Base-by-base conservation (phyloP, 2,329 filamentous ascomycete species). In the Neocucurbitaria cava region DNA sequence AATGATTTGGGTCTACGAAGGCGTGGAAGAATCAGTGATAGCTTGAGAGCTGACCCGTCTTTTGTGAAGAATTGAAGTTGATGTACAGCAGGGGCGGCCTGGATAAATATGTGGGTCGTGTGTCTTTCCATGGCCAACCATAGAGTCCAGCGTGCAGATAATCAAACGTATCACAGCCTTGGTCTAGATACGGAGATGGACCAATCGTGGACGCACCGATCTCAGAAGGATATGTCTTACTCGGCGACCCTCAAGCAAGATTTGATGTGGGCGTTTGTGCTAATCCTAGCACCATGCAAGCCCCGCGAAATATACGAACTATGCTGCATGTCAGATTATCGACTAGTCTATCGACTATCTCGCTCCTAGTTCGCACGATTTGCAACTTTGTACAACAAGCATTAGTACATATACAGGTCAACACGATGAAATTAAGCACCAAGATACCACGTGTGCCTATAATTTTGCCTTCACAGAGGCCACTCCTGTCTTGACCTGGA, bases 401-500 rank as follows among this genome's bases (percentile, higher is more conserved):
- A 31, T 31, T 39, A 8, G 28, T 28, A n/a, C 31, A 15, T 13
- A 26, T 20, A 23, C 24, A 43, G 20, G 20, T 23, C 11, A 17
- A 20, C 28, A 23, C 6, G 7, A 20, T 28, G 26, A 43, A 17
- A 15, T 5, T 18, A 3, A 53, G 7, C 5, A 17, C 24, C 5
- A 33, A 15, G 17, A 8, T 10, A 11, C 38, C 10, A 17, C 18
- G 13, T 17, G 48, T 20, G 30, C 38, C 58, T 52, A 64, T 39
- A 76, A 48, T 36, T 71, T 74, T 8, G 72, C 62, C 38, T 65
- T 71, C 17, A 73, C 63, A 21, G 68, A 62, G 13, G 71, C 72
- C 33, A 70, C 60, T 4, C 72, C 73, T 41, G 73, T 72, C 51
- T 72, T 72, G 33, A 76, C 69, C 33, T 72, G 65, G 31, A 76